Conservation (phyloP, 208 protist genomes). For the Acanthamoeba quina region DNA sequence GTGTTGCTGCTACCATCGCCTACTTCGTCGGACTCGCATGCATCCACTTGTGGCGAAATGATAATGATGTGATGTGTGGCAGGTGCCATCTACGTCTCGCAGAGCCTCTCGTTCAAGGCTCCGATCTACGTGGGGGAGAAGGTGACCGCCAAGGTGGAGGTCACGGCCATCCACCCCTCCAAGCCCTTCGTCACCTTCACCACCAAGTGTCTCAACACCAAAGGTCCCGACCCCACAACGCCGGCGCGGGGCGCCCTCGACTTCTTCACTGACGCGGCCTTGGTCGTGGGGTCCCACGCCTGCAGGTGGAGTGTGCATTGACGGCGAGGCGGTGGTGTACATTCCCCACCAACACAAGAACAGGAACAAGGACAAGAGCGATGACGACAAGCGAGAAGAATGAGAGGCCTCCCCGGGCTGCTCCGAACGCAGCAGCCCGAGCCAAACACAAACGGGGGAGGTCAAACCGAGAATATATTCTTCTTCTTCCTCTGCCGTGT, state of each 20-base stretch:
- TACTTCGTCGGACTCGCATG: too few species aligned
- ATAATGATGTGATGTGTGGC: background rate
- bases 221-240: too few species aligned
- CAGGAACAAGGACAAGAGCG: background rate
- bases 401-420: background rate
- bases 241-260: too few species aligned
- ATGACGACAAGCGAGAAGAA: background rate
- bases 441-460: too few species aligned
- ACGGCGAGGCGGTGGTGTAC: conserved; percentile 39
- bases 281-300: background rate
- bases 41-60: too few species aligned
- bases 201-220: conserved; percentile 21
- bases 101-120: conserved; percentile 48
- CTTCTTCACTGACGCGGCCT: background rate
- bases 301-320: background rate
- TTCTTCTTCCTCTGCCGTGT: background rate
- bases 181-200: conserved; percentile 56
- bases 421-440: too few species aligned
- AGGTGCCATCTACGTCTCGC: conserved; percentile 67
- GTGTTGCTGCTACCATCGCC: too few species aligned
- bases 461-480: too few species aligned
- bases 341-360: conserved; percentile 40
- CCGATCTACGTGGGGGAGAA: conserved; percentile 56
- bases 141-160: conserved; percentile 41
- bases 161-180: conserved; percentile 13